Evolutionary conservation across 768 basidiomycete species (phyloP), one percentile per base, ranked within the genome.

Genomic region (Naematelia encephala): DNA sequence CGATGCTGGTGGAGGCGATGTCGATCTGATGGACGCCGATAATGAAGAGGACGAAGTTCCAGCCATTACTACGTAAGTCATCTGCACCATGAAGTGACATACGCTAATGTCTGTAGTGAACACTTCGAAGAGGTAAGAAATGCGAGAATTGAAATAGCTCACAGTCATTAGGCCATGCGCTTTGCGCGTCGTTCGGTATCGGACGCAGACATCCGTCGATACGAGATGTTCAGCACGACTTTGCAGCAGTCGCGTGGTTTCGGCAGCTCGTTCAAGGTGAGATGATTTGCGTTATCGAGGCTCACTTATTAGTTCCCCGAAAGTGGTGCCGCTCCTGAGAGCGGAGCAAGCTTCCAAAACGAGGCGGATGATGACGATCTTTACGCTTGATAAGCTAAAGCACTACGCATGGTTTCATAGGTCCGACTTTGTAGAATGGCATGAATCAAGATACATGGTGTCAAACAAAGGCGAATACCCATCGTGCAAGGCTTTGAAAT

Each of bases 131-230:
- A 98, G 61, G 63, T 60, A 23, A 44, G 56, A 26, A 45, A 5
- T 56, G 46, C 19, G 19, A 19, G 16, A 13, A 21, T 22, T 30
- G 8, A 5, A 3, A 19, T 11, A 28, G 22, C 34, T 39, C 8
- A 39, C 34, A 39, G 16, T 16, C 34, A n/a, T n/a, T n/a, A 64
- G 80, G 93, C 96, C 1, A 98, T 98, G 93, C 87, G 88, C 79
- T 98, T 84, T 70, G 93, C 96, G 62, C 88, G 96, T 77, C 88
- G 96, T 53, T 97, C 92, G 12, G 94, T 98, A 55, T 92, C 91
- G 12, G 93, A 97, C 74, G 86, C 89, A 64, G 94, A 98, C 74
- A 94, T 98, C 79, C 85, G 93, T 71, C 65, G 93, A 54, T 99
- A 98, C 79, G 94, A 98, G 84, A 92, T 96, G 87, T 98, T 98